Percentiles rank a stretch among this genome's conserved stretches.
Evolutionary conservation across 371 early-diverging fungal species (phyloP).

Genomic region (Nematocida ausubeli): DNA sequence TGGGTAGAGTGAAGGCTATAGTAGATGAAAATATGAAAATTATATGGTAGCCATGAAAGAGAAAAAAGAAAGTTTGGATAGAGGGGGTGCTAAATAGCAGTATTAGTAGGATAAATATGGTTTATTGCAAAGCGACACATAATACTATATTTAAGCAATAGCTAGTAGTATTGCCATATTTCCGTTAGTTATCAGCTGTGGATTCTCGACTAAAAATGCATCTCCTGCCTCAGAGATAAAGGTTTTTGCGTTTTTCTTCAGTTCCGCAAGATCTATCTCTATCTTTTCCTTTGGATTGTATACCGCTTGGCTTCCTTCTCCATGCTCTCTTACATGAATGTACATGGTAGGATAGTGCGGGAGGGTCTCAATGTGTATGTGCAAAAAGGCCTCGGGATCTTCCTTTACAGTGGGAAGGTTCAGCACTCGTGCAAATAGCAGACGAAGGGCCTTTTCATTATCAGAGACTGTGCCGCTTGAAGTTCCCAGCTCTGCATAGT

Average conservation of each 20-base stretch:
- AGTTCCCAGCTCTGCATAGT: conserved; percentile 19
- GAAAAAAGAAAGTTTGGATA: no score
- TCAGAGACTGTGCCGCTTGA: neutral
- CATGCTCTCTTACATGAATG: neutral
- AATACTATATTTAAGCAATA: neutral
- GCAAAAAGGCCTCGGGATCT: neutral
- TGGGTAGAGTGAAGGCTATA: no score
- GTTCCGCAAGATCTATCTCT: neutral
- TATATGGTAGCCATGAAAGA: no score
- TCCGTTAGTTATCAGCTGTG: conserved; percentile 9
- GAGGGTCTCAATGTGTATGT: neutral
- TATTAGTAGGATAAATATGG: no score
- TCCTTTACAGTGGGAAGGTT: conserved; percentile 16
- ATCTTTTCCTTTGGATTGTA: neutral
- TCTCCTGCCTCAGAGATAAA: conserved; percentile 1
- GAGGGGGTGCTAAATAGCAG: no score
- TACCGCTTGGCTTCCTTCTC: neutral
- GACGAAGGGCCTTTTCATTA: neutral
- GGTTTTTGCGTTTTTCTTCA: conserved; percentile 30
- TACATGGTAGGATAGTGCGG: neutral
- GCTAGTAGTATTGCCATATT: conserved; percentile 21
- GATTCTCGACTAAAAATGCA: neutral
- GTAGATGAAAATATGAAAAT: no score
- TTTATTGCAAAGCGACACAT: no score
- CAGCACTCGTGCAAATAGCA: conserved; percentile 9